A percentile compares a stretch with the other conserved stretches of the same genome.
Conservation (phyloP, 2,329 filamentous ascomycete species). For the Rhytidhysteron rufulum region DNA sequence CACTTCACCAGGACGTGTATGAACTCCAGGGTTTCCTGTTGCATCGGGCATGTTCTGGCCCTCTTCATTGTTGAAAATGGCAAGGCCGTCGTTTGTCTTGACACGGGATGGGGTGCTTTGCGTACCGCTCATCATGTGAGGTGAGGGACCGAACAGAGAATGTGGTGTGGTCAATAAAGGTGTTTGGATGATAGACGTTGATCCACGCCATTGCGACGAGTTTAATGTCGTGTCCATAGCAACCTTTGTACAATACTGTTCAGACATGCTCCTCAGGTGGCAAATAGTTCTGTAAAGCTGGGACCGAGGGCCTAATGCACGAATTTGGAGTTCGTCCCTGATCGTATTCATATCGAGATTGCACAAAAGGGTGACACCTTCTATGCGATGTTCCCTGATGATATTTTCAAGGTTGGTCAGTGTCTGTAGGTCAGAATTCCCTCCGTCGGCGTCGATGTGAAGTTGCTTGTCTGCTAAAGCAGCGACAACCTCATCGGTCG, state of each 20-base stretch:
- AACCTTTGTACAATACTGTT: no score
- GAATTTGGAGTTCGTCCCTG: slow-evolving; percentile 55
- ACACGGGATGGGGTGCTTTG: no score
- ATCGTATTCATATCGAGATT: slow-evolving; percentile 49
- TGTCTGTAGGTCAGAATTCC: slow-evolving; percentile 48
- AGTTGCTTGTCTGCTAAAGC: slow-evolving; percentile 59
- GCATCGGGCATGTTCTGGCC: not conserved
- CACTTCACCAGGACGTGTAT: slow-evolving; percentile 15
- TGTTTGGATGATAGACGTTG: not conserved
- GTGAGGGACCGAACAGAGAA: no score
- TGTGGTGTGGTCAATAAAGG: not conserved
- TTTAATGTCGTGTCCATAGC: no score
- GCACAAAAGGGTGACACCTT: slow-evolving; percentile 61
- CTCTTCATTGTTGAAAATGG: not conserved
- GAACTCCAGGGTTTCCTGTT: slow-evolving; percentile 1
- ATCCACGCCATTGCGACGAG: not conserved
- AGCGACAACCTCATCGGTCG: slow-evolving; percentile 61
- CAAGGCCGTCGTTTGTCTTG: not conserved
- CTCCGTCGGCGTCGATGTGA: slow-evolving; percentile 41
- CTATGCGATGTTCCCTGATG: slow-evolving; percentile 61
- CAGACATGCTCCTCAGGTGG: not conserved
- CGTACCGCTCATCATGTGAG: no score
- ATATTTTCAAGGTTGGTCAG: slow-evolving; percentile 48
- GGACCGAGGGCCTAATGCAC: not conserved
- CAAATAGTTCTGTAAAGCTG: not conserved